Evolutionary conservation across 495 filamentous ascomycete species (phyloP), one percentile per base, ranked within the genome.

Genomic region (Hypoxylon perforatum): DNA sequence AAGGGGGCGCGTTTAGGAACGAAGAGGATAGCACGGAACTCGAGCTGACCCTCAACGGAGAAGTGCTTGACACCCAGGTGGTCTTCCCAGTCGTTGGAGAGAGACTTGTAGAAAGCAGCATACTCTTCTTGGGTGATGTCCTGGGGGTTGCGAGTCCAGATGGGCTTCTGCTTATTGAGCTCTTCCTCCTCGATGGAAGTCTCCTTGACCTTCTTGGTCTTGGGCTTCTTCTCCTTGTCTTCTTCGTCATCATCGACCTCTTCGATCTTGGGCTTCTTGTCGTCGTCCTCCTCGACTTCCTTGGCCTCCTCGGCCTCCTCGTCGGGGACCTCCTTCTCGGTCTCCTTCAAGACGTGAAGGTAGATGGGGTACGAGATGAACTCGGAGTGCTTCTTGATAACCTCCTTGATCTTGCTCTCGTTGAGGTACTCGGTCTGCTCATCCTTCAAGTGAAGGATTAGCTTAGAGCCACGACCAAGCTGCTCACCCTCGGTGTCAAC

Each of bases 311-410:
- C 92, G 41, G 90, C 94, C 50, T 97, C 94, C 85, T 97, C 96
- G 79, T 97, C 96, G 60, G 93, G 93, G 65, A 98, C 93, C 84
- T 99, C 95, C 75, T 85, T 97, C 92, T 99, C 95, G 74, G 90
- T 94, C 91, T 98, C 96, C 88, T 99, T 99, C 77, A 91, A 81
- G 76, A 98, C 92, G 81, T 99, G 95, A 62, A 99, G 95, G 87
- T 97, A 99, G 88, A 99, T 99, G 71, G 95, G 95, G 88, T 99
- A 99, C 53, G 96, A 98, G 87, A 99, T 99, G 90, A 99, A 99
- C 86, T 99, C 95, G 80, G 95, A 98, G 90, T 99, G 95, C 91
- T 99, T 99, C 92, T 97, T 97, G 83, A 99, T 92, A 67, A 99
- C 93, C 88, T 99, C 95, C 91, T 99, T 99, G 86, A 99, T 92